A percentile compares a stretch with the other conserved stretches of the same genome.
These are phyloP conservation scores for Nematodospora valgi DNA, from an alignment of 805 yeast species.

Conservation along the genomic window DNA sequence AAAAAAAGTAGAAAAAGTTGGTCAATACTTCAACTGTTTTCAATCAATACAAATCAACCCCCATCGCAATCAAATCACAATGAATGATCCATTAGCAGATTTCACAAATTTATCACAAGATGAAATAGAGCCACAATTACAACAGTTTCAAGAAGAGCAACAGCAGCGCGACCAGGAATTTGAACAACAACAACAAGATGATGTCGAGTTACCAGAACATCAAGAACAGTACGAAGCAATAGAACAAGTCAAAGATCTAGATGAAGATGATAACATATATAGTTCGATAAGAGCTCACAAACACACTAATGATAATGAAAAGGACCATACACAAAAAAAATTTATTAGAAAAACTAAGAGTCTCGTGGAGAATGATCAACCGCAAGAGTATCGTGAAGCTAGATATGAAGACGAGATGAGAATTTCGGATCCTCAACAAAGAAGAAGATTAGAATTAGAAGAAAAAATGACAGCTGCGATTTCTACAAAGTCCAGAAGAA, in stretches of 20 bases:
- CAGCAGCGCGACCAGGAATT: constrained; percentile 11
- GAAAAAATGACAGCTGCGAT: constrained; percentile 75
- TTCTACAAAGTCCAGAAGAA: constrained; percentile 55
- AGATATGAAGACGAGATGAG: constrained; percentile 14
- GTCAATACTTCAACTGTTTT: not conserved
- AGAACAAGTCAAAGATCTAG: constrained; percentile 8
- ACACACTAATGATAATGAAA: constrained; percentile 9
- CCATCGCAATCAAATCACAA: not conserved
- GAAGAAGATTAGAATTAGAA: constrained; percentile 75
- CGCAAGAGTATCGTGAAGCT: too few species aligned
- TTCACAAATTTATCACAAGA: constrained; percentile 10
- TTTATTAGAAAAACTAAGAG: constrained; percentile 21
- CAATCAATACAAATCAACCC: not conserved
- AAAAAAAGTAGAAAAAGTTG: not conserved
- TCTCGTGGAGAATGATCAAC: constrained; percentile 3
- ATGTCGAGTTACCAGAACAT: constrained; percentile 7
- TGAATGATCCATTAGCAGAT: constrained; percentile 12
- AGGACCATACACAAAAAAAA: constrained; percentile 23
- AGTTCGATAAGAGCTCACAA: constrained; percentile 21
- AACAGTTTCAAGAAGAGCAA: constrained; percentile 4
- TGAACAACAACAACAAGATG: constrained; percentile 7
- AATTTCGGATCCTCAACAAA: constrained; percentile 34
- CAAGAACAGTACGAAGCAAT: constrained; percentile 9
- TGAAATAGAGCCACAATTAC: constrained; percentile 9
- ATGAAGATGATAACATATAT: constrained; percentile 23